Evolutionary conservation across 768 basidiomycete species (phyloP).

Genomic region (Suillus clintonianus): DNA sequence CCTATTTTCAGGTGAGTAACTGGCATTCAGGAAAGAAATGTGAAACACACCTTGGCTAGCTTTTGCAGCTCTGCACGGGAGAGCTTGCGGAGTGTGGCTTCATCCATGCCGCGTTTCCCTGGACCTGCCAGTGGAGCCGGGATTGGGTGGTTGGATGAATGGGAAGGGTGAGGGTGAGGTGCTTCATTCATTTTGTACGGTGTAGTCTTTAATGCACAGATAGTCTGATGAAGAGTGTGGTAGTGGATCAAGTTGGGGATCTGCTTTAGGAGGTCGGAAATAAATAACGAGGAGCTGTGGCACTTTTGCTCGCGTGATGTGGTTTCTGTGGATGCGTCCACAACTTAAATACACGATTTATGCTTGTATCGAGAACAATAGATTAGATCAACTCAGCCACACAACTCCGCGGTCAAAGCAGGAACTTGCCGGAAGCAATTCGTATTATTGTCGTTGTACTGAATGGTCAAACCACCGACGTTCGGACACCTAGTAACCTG

Average conservation of each 20-base stretch:
- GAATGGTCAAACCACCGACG: background rate
- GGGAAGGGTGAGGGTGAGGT: background rate
- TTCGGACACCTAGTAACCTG: background rate
- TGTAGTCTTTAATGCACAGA: background rate
- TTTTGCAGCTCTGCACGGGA: constrained; percentile 17
- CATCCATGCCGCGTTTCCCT: constrained; percentile 4
- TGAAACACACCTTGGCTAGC: background rate
- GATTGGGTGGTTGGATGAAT: background rate
- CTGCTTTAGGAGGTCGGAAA: too few species aligned
- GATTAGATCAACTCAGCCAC: constrained; percentile 1
- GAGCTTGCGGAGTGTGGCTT: constrained; percentile 22
- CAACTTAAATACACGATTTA: background rate
- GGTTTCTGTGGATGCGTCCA: background rate
- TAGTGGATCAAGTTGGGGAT: background rate
- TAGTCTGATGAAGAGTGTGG: background rate
- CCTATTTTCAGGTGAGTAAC: constrained; percentile 10
- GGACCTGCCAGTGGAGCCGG: background rate
- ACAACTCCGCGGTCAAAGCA: constrained; percentile 5
- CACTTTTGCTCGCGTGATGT: background rate
- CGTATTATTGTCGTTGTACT: background rate
- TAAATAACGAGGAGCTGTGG: background rate
- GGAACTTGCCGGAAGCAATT: background rate
- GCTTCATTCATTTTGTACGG: background rate
- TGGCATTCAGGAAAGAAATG: background rate
- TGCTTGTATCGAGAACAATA: constrained; percentile 5